Evolutionary conservation across 2,329 filamentous ascomycete species (phyloP).

Genomic region (Alternaria burnsii): DNA sequence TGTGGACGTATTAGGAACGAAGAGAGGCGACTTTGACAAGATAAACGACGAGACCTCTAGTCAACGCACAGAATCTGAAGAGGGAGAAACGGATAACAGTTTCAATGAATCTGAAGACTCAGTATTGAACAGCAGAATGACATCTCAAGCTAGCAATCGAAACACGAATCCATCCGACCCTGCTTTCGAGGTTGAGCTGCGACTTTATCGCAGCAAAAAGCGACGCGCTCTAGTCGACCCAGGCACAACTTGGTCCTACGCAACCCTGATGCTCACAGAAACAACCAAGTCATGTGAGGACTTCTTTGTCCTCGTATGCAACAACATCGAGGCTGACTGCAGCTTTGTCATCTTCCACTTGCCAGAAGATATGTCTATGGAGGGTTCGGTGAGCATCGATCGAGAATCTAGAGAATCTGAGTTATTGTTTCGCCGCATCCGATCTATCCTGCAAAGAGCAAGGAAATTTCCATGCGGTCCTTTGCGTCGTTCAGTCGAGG

Average conservation of each 20-base stretch:
- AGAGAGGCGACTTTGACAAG: not conserved
- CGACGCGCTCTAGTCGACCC: not conserved
- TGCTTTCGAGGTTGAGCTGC: conserved; percentile 14
- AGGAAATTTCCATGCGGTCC: conserved; percentile 15
- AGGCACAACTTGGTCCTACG: not conserved
- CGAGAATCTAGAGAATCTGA: conserved; percentile 5
- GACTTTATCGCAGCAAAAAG: conserved; percentile 9
- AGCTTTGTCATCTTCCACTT: conserved; percentile 22
- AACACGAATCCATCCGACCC: not conserved
- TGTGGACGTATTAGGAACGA: not conserved
- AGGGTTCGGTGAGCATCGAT: conserved; percentile 15
- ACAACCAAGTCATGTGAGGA: conserved; percentile 3
- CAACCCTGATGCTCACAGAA: conserved; percentile 6
- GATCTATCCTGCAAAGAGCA: conserved; percentile 15
- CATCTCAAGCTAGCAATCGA: not conserved
- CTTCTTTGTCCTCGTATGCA: conserved; percentile 17
- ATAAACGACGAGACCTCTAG: not conserved
- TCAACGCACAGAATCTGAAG: not conserved
- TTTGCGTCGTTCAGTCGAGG: conserved; percentile 18
- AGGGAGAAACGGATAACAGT: not conserved
- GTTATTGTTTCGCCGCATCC: conserved; percentile 8
- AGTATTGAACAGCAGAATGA: not conserved
- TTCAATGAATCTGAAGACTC: not conserved
- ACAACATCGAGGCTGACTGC: conserved; percentile 11
- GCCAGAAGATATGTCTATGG: conserved; percentile 24